Base-by-base conservation (phyloP, 1,139 yeast species). In the Taphrina flavorubra region DNA sequence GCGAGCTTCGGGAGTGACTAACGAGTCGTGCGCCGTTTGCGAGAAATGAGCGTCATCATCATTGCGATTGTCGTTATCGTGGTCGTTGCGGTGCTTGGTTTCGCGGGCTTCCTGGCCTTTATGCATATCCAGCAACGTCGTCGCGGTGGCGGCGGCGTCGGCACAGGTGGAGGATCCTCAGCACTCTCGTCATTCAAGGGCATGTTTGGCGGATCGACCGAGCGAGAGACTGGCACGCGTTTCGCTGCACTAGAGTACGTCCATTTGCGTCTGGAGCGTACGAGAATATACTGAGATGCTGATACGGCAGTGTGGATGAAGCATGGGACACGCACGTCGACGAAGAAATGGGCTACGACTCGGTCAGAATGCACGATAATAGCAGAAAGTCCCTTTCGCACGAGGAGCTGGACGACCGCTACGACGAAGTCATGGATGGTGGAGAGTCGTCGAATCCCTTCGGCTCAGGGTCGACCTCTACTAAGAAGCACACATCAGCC, bases 241-340 rank as follows among this genome's bases (percentile, higher is more conserved):
- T 63, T 63, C 36, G 67, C 67, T 14, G 67, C 67, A 11, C 49
- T 63, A n/a, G 67, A 63, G 67, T 63, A 63, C 36, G 61, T 11
- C 34, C 8, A 14, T 37, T 36, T 14, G 16, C 13, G 59, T 34
- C 5, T 14, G 49, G 47, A 11, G 31, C n/a, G 16, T n/a, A 58
- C 18, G 14, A 16, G 13, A 14, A 25, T 4, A 25, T 2, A 25
- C 4, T 39, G 14, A 39, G 42, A 11, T 2, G 6, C 46, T 40
- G 59, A 40, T 34, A 13, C 55, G 42, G 13, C 57, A 63, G 67
- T 55, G 67, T 63, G 20, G 67, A 63, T 20, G 67, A 63, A 55
- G 67, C 67, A 2, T 63, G 67, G 67, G 67, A 63, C 36, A 39
- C 61, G 8, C 67, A 63, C 37, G 67, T 63, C 4, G 67, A 63